A percentile compares a stretch with the other conserved stretches of the same genome.
Conservation (phyloP, 495 filamentous ascomycete genomes). For the Cryomyces antarcticus region DNA sequence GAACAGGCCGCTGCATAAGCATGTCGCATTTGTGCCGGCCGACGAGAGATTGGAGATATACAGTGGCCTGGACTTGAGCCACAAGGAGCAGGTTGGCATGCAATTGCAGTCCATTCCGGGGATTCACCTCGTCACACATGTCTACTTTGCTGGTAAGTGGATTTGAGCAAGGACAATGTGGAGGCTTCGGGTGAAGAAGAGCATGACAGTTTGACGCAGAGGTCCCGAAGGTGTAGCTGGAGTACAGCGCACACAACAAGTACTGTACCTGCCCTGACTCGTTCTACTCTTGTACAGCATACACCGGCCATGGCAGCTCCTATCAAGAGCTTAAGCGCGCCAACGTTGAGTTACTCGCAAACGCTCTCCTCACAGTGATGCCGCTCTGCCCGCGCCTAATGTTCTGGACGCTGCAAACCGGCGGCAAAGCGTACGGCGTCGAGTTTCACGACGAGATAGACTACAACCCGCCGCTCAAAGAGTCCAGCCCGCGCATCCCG, state of each 20-base stretch:
- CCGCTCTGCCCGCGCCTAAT: conserved; percentile 16
- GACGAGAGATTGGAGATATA: conserved; percentile 6
- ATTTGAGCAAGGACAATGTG: too few relatives aligned
- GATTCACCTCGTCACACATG: conserved; percentile 8
- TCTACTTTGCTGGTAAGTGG: conserved; percentile 2
- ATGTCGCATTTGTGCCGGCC: conserved; percentile 3
- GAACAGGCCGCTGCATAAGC: conserved; percentile 3
- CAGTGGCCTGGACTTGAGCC: conserved; percentile 7
- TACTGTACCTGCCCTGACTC: not conserved
- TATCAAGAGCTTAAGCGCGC: conserved; percentile 8
- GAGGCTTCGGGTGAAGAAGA: too few relatives aligned
- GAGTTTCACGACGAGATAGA: conserved; percentile 17
- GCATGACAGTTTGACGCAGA: not conserved
- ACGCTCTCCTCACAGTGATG: conserved; percentile 15
- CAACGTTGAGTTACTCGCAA: conserved; percentile 14
- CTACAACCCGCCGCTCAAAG: conserved; percentile 18
- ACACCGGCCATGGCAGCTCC: conserved; percentile 7
- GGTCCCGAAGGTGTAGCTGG: too few relatives aligned
- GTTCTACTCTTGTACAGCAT: conserved; percentile 5
- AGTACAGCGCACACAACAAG: not conserved
- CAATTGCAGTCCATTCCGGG: conserved; percentile 2
- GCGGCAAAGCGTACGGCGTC: conserved; percentile 25
- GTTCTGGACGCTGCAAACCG: conserved; percentile 23
- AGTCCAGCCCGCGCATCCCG: conserved; percentile 23
- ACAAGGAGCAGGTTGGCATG: conserved; percentile 1